Conservation (phyloP, 768 basidiomycete genomes). For the Mycena albidolilacea region DNA sequence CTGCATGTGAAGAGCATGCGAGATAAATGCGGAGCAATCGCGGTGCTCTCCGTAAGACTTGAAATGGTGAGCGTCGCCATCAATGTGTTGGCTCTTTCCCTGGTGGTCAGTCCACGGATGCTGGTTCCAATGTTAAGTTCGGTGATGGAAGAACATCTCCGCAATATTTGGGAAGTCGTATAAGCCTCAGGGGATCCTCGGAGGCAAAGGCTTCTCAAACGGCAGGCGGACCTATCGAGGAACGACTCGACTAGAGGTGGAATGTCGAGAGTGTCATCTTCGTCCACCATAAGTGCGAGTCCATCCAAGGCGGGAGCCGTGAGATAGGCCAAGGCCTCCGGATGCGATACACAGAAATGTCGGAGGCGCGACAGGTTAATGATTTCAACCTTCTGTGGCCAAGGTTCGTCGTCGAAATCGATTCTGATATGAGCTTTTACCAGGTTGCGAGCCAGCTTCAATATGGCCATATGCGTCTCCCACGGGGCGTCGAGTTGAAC, state of each 20-base stretch:
- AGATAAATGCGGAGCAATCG: conserved; percentile 2
- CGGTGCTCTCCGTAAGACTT: not conserved
- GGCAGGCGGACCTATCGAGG: not conserved
- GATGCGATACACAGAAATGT: not conserved
- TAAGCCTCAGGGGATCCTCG: not conserved
- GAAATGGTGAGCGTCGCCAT: not conserved
- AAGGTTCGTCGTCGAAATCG: not conserved
- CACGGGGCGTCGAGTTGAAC: conserved; percentile 13
- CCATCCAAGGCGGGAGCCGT: not conserved
- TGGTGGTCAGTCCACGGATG: not conserved
- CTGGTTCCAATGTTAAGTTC: not conserved
- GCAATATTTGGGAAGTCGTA: not conserved
- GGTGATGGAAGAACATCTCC: not conserved
- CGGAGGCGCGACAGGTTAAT: not conserved
- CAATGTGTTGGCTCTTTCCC: not conserved
- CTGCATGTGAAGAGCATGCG: conserved; percentile 4
- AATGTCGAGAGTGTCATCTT: not conserved
- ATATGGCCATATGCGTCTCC: not conserved
- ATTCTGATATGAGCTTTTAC: conserved; percentile 9
- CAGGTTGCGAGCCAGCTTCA: conserved; percentile 3
- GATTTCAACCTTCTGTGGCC: not conserved
- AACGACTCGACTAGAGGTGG: not conserved
- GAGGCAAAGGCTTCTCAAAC: conserved; percentile 6
- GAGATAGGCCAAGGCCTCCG: not conserved
- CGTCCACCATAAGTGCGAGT: not conserved